phyloP scores from a whole-genome alignment of 805 yeast species.

The Pichia ethanolica region DNA sequence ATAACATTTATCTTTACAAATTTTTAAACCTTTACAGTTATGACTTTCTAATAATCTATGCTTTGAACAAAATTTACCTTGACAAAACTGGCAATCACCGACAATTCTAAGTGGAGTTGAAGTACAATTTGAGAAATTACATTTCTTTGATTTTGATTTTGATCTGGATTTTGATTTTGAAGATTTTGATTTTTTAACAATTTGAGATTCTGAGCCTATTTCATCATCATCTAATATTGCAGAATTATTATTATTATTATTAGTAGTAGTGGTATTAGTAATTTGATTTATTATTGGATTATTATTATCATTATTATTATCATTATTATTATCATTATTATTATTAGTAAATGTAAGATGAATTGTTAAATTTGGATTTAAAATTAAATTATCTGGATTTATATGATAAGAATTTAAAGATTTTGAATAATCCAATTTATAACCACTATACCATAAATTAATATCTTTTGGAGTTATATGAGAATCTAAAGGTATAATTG shows the following conservation, averaged over 20 bases:
- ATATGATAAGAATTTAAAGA: conserved; percentile 24
- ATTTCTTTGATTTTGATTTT: conserved; percentile 36
- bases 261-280: no score
- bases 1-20: conserved; percentile 75
- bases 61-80: conserved; percentile 78
- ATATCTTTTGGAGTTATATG: conserved; percentile 11
- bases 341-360: conserved; percentile 23
- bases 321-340: not conserved
- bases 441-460: conserved; percentile 29
- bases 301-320: no score
- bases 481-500: conserved; percentile 9
- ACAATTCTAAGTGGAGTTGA: conserved; percentile 60
- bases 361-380: conserved; percentile 18
- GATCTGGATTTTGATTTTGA: conserved; percentile 21
- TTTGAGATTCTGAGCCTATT: not conserved
- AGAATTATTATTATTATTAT: not conserved
- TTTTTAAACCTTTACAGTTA: conserved; percentile 66
- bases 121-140: conserved; percentile 52
- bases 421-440: conserved; percentile 24
- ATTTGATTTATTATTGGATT: no score
- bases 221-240: conserved; percentile 17
- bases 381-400: conserved; percentile 11
- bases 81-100: conserved; percentile 81
- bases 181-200: not conserved
- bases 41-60: conserved; percentile 86